Conservation (phyloP, 805 yeast genomes). For the Cyberlindnera japonica region DNA sequence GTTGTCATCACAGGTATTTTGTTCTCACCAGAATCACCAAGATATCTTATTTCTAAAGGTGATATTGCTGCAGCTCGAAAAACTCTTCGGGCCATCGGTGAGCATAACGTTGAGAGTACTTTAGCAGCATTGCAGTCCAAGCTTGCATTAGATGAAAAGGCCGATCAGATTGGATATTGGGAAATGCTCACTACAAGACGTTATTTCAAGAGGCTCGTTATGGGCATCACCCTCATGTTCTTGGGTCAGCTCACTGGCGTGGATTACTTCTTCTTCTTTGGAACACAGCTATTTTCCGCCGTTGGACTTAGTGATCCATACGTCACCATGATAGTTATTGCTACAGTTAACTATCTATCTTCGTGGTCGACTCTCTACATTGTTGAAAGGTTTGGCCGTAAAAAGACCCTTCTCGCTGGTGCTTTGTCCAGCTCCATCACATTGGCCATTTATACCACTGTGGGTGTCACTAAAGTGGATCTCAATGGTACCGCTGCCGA, state of each 20-base stretch:
- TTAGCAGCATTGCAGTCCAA: slow-evolving; percentile 6
- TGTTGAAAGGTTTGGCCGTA: slow-evolving; percentile 49
- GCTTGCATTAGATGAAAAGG: slow-evolving; percentile 11
- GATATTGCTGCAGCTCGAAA: slow-evolving; percentile 50
- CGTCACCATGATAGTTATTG: slow-evolving; percentile 51
- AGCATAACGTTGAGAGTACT: slow-evolving; percentile 36
- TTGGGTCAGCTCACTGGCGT: slow-evolving; percentile 63
- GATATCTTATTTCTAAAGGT: slow-evolving; percentile 48
- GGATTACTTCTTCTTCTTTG: slow-evolving; percentile 65
- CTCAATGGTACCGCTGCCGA: slow-evolving; percentile 21
- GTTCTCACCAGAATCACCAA: slow-evolving; percentile 66
- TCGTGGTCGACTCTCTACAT: slow-evolving; percentile 46
- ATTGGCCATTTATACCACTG: slow-evolving; percentile 47
- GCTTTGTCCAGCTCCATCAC: slow-evolving; percentile 46
- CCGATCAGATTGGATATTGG: slow-evolving; percentile 38
- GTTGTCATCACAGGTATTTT: slow-evolving; percentile 58
- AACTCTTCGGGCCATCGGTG: slow-evolving; percentile 46
- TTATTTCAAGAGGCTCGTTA: slow-evolving; percentile 37
- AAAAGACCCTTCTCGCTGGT: slow-evolving; percentile 37
- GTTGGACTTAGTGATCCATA: slow-evolving; percentile 52
- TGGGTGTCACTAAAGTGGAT: slow-evolving; percentile 41
- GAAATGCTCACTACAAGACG: slow-evolving; percentile 40
- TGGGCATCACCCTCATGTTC: slow-evolving; percentile 56
- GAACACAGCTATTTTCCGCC: slow-evolving; percentile 54
- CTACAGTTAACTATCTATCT: slow-evolving; percentile 49